Evolutionary conservation across 257 asterid species (phyloP).

Genomic region (Penstemon eatonii): DNA sequence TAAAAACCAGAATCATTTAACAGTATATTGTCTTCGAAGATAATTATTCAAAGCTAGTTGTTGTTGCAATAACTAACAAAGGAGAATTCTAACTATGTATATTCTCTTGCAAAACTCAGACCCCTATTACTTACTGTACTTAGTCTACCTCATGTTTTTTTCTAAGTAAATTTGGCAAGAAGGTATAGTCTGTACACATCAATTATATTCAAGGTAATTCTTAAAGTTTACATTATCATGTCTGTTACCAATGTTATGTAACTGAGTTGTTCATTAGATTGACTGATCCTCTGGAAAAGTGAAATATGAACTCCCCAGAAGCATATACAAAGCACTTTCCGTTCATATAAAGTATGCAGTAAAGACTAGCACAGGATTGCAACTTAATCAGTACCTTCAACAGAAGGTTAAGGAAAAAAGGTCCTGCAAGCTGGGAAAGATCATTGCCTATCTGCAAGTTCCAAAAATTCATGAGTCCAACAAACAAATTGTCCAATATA

Average conservation of each 20-base stretch:
- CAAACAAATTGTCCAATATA: background rate
- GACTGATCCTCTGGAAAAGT: background rate
- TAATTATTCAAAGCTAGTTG: conserved; percentile 20
- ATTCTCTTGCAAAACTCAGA: background rate
- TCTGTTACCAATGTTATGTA: background rate
- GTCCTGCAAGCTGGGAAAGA: conserved; percentile 88
- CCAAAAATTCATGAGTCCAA: conserved; percentile 18
- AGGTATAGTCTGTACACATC: background rate
- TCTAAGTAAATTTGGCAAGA: background rate
- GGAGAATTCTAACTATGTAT: background rate
- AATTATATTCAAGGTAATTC: too few relatives aligned
- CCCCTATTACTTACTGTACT: background rate
- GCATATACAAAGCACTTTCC: conserved; percentile 17
- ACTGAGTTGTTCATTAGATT: background rate
- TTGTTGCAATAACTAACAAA: background rate
- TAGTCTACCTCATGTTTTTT: background rate
- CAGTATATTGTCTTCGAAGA: conserved; percentile 14
- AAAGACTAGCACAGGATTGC: conserved; percentile 10
- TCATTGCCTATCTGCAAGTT: conserved; percentile 71
- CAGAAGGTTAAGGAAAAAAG: conserved; percentile 69
- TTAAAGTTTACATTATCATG: background rate
- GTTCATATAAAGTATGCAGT: conserved; percentile 12
- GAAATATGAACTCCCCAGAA: background rate
- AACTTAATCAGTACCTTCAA: conserved; percentile 51
- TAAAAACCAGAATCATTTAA: conserved; percentile 23